phyloP scores from a whole-genome alignment of 2,329 filamentous ascomycete species.

The Sporothrix inflata region DNA sequence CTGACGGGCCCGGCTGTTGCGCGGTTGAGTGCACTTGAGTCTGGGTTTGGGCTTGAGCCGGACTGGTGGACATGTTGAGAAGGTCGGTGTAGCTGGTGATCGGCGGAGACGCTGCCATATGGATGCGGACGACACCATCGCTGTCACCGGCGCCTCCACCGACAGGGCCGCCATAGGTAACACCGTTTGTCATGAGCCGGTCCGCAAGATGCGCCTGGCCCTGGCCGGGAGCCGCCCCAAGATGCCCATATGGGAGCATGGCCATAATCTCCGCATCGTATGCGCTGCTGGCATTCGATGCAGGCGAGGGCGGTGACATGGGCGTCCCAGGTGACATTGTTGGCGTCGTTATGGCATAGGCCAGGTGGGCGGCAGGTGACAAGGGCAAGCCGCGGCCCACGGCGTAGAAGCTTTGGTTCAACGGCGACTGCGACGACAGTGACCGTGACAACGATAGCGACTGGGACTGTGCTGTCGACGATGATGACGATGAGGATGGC shows the following conservation, averaged over 20 bases:
- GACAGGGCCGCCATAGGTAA: not conserved
- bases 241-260: conserved; percentile 8
- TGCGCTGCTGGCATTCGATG: not conserved
- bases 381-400: not conserved
- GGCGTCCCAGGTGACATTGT: not conserved
- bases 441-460: not conserved
- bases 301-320: not conserved
- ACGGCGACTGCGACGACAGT: not conserved
- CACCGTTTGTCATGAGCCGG: not conserved
- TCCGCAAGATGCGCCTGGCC: not conserved
- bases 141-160: not conserved
- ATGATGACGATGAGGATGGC: not conserved
- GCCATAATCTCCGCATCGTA: not conserved
- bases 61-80: not conserved
- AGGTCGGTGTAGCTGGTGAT: not conserved
- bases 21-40: not conserved
- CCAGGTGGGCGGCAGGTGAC: not conserved
- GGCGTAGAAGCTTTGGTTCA: conserved; percentile 11
- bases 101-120: not conserved
- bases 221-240: not conserved
- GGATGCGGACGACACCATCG: too few species aligned
- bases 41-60: not conserved
- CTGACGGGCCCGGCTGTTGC: not conserved
- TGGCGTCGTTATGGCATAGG: not conserved
- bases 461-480: not conserved